Evolutionary conservation across 805 yeast species (phyloP).

Genomic region (Ogataea wickerhamii): DNA sequence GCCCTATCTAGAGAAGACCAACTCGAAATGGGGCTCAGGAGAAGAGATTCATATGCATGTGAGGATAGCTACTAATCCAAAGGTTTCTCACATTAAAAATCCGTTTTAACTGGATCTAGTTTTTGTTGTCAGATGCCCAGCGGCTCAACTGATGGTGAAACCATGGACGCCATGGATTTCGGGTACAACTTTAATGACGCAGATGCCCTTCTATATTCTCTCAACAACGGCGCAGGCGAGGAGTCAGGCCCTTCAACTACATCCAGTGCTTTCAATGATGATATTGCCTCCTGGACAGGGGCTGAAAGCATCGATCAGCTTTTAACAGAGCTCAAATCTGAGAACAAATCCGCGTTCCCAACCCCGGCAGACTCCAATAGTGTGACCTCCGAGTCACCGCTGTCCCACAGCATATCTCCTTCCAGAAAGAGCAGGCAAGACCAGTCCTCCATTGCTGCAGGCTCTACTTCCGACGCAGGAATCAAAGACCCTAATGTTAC

Average conservation of each 20-base stretch:
- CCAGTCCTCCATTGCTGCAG: background rate
- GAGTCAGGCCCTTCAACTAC: background rate
- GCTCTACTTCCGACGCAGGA: background rate
- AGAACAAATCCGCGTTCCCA: constrained; percentile 7
- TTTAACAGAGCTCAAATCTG: background rate
- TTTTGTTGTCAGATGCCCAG: no score
- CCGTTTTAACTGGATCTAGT: no score
- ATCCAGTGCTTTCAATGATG: constrained; percentile 1
- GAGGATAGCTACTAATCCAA: no score
- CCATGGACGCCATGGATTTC: constrained; percentile 21
- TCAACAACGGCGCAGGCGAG: constrained; percentile 14
- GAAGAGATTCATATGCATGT: background rate
- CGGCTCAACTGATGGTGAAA: no score
- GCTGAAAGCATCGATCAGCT: background rate
- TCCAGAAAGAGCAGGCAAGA: constrained; percentile 4
- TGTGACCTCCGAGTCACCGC: constrained; percentile 15
- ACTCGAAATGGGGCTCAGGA: no score
- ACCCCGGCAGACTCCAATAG: constrained; percentile 17
- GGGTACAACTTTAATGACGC: constrained; percentile 26
- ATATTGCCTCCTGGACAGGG: constrained; percentile 9
- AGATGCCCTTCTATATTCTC: constrained; percentile 26
- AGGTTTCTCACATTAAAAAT: no score
- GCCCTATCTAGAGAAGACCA: no score
- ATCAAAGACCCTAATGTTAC: background rate
- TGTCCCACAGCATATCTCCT: constrained; percentile 3